Conservation (phyloP, 208 protist species). For the Leishmania gerbilli region DNA sequence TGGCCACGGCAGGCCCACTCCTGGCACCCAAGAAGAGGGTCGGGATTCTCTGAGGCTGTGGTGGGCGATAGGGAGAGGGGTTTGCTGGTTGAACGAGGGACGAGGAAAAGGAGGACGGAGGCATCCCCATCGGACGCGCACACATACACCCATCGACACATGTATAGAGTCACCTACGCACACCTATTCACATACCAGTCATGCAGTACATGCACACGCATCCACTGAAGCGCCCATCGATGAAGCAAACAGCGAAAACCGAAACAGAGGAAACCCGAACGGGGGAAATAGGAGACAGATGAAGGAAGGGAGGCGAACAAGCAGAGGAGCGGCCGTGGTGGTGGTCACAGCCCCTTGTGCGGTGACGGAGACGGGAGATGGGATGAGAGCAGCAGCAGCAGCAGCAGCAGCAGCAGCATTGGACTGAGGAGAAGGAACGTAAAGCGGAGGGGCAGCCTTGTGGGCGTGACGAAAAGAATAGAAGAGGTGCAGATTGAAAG, state of each 20-base stretch:
- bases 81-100: not conserved
- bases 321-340: not conserved
- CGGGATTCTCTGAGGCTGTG: not conserved
- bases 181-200: too few species aligned
- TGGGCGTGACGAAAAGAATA: not conserved
- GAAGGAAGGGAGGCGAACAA: not conserved
- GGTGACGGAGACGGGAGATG: not conserved
- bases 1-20: not conserved
- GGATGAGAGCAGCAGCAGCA: constrained; percentile 5
- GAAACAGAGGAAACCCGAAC: not conserved
- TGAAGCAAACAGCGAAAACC: too few species aligned
- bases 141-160: not conserved
- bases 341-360: not conserved
- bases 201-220: too few species aligned
- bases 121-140: not conserved
- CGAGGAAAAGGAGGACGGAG: not conserved
- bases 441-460: not conserved
- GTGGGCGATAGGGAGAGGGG: not conserved
- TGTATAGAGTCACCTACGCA: too few species aligned
- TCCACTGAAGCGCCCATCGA: too few species aligned
- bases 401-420: too few species aligned
- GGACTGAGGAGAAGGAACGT: not conserved
- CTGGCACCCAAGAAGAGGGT: not conserved
- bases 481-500: not conserved
- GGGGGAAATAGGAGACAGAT: not conserved